Evolutionary conservation across 257 asterid genomes (phyloP).

Genomic region (Parsonsia alboflavescens): DNA sequence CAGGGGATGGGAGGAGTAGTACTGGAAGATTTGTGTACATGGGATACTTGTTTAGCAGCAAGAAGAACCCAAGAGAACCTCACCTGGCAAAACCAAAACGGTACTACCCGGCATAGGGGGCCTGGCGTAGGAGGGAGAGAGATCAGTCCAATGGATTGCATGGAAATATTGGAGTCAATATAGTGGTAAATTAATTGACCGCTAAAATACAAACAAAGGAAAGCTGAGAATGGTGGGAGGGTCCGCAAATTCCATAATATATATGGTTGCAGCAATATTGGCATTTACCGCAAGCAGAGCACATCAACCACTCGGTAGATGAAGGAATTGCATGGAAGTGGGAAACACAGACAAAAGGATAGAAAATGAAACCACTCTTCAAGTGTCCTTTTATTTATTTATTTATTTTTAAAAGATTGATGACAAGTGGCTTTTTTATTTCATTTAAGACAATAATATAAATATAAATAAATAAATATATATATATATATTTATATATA

Average conservation of each 20-base stretch:
- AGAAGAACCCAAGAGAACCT: background rate
- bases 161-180: too few relatives aligned
- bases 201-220: background rate
- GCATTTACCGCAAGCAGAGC: background rate
- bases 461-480: too few relatives aligned
- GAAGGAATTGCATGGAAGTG: background rate
- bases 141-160: background rate
- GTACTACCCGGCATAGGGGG: background rate
- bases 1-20: too few relatives aligned
- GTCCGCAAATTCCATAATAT: too few relatives aligned
- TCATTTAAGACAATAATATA: conserved; percentile 36
- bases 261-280: too few relatives aligned
- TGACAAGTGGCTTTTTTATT: too few relatives aligned
- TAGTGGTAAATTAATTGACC: background rate
- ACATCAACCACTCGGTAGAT: conserved; percentile 2
- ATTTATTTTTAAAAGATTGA: too few relatives aligned
- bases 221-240: background rate
- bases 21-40: conserved; percentile 7
- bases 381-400: too few relatives aligned
- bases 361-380: background rate
- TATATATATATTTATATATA: too few relatives aligned
- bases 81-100: conserved; percentile 4
- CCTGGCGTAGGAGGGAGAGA: background rate
- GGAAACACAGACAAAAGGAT: background rate
- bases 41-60: conserved; percentile 9